Conservation (phyloP, 352 stramenopile genomes). For the Peronospora destructor region DNA sequence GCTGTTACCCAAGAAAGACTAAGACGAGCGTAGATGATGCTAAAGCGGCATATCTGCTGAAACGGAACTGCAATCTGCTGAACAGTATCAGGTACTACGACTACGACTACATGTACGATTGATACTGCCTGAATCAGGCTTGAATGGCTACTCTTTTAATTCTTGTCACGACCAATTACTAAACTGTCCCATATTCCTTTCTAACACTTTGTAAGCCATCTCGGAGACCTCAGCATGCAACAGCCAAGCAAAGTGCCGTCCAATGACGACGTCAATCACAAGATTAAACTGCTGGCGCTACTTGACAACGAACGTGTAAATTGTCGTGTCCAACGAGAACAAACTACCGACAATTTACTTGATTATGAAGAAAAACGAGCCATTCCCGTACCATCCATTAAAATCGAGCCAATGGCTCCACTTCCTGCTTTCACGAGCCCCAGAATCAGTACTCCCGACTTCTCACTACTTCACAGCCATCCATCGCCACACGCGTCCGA, state of each 20-base stretch:
- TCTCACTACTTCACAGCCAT: background rate
- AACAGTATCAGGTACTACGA: no score
- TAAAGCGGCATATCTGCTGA: no score
- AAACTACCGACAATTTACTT: background rate
- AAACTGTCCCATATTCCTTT: no score
- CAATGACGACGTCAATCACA: constrained; percentile 8
- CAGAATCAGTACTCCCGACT: background rate
- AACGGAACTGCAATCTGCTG: no score
- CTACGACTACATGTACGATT: no score
- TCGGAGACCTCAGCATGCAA: no score
- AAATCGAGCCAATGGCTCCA: constrained; percentile 6
- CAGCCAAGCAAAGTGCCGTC: background rate
- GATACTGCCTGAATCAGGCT: no score
- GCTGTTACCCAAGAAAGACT: no score
- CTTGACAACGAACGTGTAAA: constrained; percentile 35
- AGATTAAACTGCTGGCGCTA: constrained; percentile 33
- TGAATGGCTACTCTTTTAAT: no score
- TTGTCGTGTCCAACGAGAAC: constrained; percentile 17
- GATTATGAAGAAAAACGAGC: constrained; percentile 1
- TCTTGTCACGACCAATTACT: no score
- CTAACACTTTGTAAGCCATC: no score
- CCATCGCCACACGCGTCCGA: background rate
- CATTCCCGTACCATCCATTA: constrained; percentile 3
- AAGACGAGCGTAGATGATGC: no score
- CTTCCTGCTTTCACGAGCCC: constrained; percentile 1